phyloP scores from a whole-genome alignment of 164 flowering plant species.

The Liriodendron chinense region DNA sequence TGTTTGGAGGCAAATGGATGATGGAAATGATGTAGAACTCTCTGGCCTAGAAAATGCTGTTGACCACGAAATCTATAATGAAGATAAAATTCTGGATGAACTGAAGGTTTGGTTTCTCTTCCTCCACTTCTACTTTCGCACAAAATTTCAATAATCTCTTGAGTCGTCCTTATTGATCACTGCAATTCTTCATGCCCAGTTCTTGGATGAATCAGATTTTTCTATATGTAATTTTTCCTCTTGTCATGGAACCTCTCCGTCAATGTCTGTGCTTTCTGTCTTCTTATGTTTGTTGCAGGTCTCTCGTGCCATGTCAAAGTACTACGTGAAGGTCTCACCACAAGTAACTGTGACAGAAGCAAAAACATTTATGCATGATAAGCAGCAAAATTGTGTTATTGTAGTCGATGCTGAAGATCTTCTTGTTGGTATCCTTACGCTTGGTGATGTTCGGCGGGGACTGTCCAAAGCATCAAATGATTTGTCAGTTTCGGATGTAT shows the following conservation, averaged over 20 bases:
- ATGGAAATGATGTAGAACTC: slow-evolving; percentile 54
- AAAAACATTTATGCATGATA: slow-evolving; percentile 52
- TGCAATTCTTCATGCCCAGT: not conserved
- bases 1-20: slow-evolving; percentile 38
- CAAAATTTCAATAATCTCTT: not conserved
- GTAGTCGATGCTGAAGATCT: slow-evolving; percentile 74
- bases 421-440: slow-evolving; percentile 82
- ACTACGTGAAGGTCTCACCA: slow-evolving; percentile 50
- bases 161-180: not conserved
- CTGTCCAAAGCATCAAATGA: slow-evolving; percentile 43
- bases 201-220: not conserved
- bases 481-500: slow-evolving; percentile 53
- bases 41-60: slow-evolving; percentile 38
- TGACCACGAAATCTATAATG: slow-evolving; percentile 36
- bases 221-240: not conserved
- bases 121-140: not conserved
- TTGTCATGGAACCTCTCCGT: not conserved
- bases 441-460: slow-evolving; percentile 69
- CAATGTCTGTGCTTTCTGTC: not conserved
- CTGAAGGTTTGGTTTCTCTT: slow-evolving; percentile 61
- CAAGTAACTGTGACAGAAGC: slow-evolving; percentile 59
- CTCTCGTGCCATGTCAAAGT: slow-evolving; percentile 78
- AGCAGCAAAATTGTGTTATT: slow-evolving; percentile 59
- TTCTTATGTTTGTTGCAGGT: slow-evolving; percentile 43
- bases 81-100: slow-evolving; percentile 63